Conservation (phyloP, 805 yeast genomes). For the Cyberlindnera misumaiensis region DNA sequence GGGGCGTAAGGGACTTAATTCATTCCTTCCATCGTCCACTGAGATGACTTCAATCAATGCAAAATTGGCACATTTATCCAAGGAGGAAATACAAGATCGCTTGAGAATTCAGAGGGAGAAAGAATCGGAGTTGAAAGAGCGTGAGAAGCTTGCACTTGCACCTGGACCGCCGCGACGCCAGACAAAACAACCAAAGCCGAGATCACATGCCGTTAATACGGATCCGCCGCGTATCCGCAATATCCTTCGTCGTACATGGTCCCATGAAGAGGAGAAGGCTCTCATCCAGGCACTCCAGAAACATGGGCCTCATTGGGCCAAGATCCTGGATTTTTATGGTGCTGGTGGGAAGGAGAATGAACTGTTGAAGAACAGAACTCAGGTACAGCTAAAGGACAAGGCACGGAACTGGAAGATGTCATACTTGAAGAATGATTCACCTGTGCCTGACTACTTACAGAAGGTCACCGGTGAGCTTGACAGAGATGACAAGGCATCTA, state of each 20-base stretch:
- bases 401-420: slow-evolving; percentile 94
- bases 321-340: slow-evolving; percentile 84
- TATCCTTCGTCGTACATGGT: slow-evolving; percentile 67
- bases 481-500: slow-evolving; percentile 38
- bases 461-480: slow-evolving; percentile 86
- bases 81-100: slow-evolving; percentile 18
- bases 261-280: slow-evolving; percentile 82
- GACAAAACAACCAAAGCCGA: slow-evolving; percentile 5
- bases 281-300: slow-evolving; percentile 68
- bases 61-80: slow-evolving; percentile 9
- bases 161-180: background rate
- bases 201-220: background rate
- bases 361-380: slow-evolving; percentile 77
- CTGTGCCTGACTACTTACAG: slow-evolving; percentile 71
- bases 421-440: slow-evolving; percentile 65
- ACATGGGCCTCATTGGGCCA: slow-evolving; percentile 92
- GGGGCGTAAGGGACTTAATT: slow-evolving; percentile 46
- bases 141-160: slow-evolving; percentile 6
- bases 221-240: slow-evolving; percentile 21
- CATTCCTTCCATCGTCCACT: slow-evolving; percentile 10
- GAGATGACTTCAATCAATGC: slow-evolving; percentile 3
- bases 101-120: slow-evolving; percentile 12
- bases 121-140: slow-evolving; percentile 12
- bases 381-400: slow-evolving; percentile 90
- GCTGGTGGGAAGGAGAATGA: slow-evolving; percentile 88